Conservation (phyloP, 345 rosid genomes). For the Linum lewisii region DNA sequence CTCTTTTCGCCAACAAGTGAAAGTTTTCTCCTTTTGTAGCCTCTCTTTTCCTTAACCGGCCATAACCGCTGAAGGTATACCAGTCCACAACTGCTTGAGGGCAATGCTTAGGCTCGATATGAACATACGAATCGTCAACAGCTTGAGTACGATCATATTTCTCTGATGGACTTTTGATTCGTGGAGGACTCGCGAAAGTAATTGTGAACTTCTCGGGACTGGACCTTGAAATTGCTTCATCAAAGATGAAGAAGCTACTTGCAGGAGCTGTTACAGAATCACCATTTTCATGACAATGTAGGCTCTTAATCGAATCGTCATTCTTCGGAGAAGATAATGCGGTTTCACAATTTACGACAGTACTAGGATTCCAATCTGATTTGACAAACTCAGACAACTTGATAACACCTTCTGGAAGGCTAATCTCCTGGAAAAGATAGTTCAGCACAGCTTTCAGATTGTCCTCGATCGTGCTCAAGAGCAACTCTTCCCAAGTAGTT, state of each 20-base stretch:
- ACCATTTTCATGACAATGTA: slow-evolving; percentile 14
- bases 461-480: slow-evolving; percentile 40
- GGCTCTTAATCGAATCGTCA: slow-evolving; percentile 3
- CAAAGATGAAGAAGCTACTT: slow-evolving; percentile 5
- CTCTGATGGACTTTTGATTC: slow-evolving; percentile 4
- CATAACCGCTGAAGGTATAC: slow-evolving; percentile 6
- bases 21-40: neutral
- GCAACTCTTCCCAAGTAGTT: slow-evolving; percentile 33
- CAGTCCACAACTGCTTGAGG: slow-evolving; percentile 41
- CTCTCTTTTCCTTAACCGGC: slow-evolving; percentile 1
- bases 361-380: neutral
- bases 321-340: slow-evolving; percentile 2
- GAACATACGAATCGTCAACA: slow-evolving; percentile 7
- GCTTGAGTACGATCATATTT: slow-evolving; percentile 9
- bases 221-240: slow-evolving; percentile 16
- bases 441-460: slow-evolving; percentile 24
- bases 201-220: slow-evolving; percentile 11
- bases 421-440: slow-evolving; percentile 17
- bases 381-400: slow-evolving; percentile 11
- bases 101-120: slow-evolving; percentile 28
- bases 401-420: slow-evolving; percentile 10
- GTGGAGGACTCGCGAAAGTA: slow-evolving; percentile 10
- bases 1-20: slow-evolving; percentile 20
- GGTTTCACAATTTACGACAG: too few relatives aligned
- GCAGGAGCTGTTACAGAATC: slow-evolving; percentile 13